A percentile compares a stretch with the other conserved stretches of the same genome.
phyloP scores from a whole-genome alignment of 2,329 filamentous ascomycete species.

The Monosporascus sp. region DNA sequence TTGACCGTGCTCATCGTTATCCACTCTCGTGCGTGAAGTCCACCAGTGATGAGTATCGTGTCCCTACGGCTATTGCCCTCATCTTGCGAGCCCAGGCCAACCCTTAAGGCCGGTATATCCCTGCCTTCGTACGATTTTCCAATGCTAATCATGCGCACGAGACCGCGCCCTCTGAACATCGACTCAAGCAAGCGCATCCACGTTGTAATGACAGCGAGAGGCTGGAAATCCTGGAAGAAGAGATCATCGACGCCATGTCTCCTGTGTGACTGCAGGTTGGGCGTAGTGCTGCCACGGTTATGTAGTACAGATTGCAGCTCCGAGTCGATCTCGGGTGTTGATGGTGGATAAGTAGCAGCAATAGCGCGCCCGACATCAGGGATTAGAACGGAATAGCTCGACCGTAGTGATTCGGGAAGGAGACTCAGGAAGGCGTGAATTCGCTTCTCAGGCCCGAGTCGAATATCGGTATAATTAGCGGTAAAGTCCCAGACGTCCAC shows the following conservation, averaged over 20 bases:
- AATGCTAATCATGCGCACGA: conserved; percentile 67
- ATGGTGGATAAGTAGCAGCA: conserved; percentile 65
- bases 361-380: conserved; percentile 74
- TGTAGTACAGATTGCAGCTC: conserved; percentile 10
- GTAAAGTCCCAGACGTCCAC: conserved; percentile 89
- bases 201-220: conserved; percentile 71
- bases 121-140: conserved; percentile 86
- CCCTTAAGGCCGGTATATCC: conserved; percentile 74
- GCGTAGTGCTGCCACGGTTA: conserved; percentile 23
- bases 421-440: conserved; percentile 74
- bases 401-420: conserved; percentile 68
- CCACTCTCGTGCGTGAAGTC: conserved; percentile 94
- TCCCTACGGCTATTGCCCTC: conserved; percentile 48
- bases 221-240: conserved; percentile 92
- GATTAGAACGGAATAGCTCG: conserved; percentile 69
- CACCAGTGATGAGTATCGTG: conserved; percentile 77
- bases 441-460: conserved; percentile 64
- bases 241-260: conserved; percentile 55
- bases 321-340: conserved; percentile 22
- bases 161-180: conserved; percentile 68
- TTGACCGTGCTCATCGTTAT: conserved; percentile 88
- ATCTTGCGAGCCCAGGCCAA: conserved; percentile 48
- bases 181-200: conserved; percentile 90
- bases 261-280: conserved; percentile 26
- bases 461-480: conserved; percentile 76